Evolutionary conservation across 306 rosid genomes (phyloP).

Genomic region (Rosa chinensis): DNA sequence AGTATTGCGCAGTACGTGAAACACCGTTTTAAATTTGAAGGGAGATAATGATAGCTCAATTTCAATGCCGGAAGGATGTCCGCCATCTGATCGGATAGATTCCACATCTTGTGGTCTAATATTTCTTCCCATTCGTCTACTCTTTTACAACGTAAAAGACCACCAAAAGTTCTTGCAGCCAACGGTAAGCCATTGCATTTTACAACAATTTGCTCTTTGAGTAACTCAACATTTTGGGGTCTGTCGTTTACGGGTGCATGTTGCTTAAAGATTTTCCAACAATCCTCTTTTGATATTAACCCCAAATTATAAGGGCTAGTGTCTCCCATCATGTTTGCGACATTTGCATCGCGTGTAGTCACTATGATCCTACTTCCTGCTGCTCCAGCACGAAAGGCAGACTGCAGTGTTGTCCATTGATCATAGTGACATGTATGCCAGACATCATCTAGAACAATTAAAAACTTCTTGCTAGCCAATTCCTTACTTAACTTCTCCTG

Average conservation of each 20-base stretch:
- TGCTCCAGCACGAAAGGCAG: not conserved
- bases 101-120: not conserved
- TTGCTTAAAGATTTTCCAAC: not conserved
- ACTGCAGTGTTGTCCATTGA: not conserved
- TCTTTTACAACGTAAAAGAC: no score
- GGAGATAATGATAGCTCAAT: conserved; percentile 30
- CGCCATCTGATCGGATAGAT: not conserved
- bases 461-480: not conserved
- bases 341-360: conserved; percentile 17
- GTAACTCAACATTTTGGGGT: no score
- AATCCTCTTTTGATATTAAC: not conserved
- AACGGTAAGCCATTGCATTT: no score
- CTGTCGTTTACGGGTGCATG: no score
- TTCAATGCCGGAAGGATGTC: conserved; percentile 18
- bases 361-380: conserved; percentile 24
- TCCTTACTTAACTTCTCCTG: not conserved
- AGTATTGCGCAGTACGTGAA: conserved; percentile 20
- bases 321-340: not conserved
- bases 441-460: conserved; percentile 30
- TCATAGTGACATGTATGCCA: conserved; percentile 13
- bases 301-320: not conserved
- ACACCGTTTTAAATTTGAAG: conserved; percentile 21
- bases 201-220: no score
- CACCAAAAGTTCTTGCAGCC: no score
- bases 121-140: no score